These are phyloP conservation scores for Globisporangium sylvaticum DNA, from an alignment of 352 stramenopile genomes.

Conservation along the genomic window DNA sequence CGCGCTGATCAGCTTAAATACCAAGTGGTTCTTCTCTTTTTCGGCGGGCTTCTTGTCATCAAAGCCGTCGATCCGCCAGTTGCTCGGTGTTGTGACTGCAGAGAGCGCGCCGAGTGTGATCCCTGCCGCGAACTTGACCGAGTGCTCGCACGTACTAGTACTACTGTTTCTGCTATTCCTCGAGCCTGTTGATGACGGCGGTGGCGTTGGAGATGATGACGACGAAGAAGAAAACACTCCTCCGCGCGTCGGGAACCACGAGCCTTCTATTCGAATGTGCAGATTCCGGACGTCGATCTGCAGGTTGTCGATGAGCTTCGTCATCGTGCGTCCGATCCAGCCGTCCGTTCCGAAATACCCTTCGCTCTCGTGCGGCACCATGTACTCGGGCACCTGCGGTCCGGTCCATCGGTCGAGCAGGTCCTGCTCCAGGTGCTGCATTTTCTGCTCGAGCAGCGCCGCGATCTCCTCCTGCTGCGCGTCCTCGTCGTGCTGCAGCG, in stretches of 20 bases:
- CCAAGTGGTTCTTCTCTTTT: slow-evolving; percentile 48
- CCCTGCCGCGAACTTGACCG: slow-evolving; percentile 69
- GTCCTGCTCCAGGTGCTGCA: slow-evolving; percentile 68
- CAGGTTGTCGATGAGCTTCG: slow-evolving; percentile 88
- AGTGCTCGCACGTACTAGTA: slow-evolving; percentile 10
- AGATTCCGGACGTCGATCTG: slow-evolving; percentile 87
- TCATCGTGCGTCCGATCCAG: slow-evolving; percentile 86
- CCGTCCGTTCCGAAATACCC: slow-evolving; percentile 88
- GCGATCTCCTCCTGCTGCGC: slow-evolving; percentile 66
- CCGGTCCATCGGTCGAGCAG: slow-evolving; percentile 77
- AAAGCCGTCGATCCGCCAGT: slow-evolving; percentile 78
- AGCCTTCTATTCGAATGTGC: slow-evolving; percentile 82
- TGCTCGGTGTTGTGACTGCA: slow-evolving; percentile 80
- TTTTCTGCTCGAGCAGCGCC: slow-evolving; percentile 59
- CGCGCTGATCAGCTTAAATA: slow-evolving; percentile 87
- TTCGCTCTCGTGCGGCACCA: slow-evolving; percentile 67
- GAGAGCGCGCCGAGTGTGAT: slow-evolving; percentile 81
- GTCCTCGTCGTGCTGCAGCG: slow-evolving; percentile 62
- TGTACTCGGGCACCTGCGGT: slow-evolving; percentile 59
- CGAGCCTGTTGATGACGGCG: slow-evolving; percentile 13
- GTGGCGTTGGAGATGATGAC: slow-evolving; percentile 18
- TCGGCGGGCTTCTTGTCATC: slow-evolving; percentile 33
- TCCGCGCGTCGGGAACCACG: slow-evolving; percentile 46
- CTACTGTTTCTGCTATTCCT: slow-evolving; percentile 10
- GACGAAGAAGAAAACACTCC: not conserved